Base-by-base conservation (phyloP, 2,329 filamentous ascomycete genomes). In the Sarocladiaceae sp. region DNA sequence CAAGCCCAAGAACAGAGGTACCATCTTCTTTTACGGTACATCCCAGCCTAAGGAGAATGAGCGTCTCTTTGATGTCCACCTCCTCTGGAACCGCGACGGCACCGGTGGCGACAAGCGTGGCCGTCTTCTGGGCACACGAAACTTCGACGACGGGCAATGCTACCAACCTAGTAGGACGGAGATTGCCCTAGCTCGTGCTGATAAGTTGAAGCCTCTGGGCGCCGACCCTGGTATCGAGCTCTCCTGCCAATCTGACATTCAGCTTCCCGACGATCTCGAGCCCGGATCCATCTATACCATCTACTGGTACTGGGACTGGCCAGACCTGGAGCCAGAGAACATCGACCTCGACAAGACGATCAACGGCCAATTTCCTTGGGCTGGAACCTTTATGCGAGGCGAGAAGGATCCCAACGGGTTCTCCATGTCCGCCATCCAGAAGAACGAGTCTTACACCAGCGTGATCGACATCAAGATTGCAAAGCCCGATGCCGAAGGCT, bases 261-360 rank as follows among this genome's bases (percentile, higher is more conserved):
- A 84, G 62, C 73, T 99, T 13, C 94, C 94, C 0, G 64, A 74
- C 4, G 79, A 87, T 59, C 73, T 83, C 44, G 68, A 78, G n/a
- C 67, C 75, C 10, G 83, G 83, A 40, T 79, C 84, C 26, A 77
- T 78, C 25, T 89, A 92, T 66, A 93, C 90, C 3, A 71, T 96
- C 50, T 96, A 96, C 75, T 97, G 93, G 93, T 86, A 97, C 42
- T 97, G 94, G 94, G 87, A 96, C 68, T 99, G 91, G 90, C 86
- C 87, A 2, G 85, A 82, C 13, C 74, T 83, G 63, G 69, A 72
- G 60, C 60, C 62, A 35, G 67, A 65, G 56, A 68, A 63, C 57
- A 70, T 66, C 54, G 68, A 78, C 57, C 59, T 69, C 31, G 64
- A 68, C 15, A 64, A 61, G 18, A 72, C 69, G 44, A 64, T 63